Conservation (phyloP, 2,329 filamentous ascomycete genomes). For the Lasiodiplodia gonubiensis region DNA sequence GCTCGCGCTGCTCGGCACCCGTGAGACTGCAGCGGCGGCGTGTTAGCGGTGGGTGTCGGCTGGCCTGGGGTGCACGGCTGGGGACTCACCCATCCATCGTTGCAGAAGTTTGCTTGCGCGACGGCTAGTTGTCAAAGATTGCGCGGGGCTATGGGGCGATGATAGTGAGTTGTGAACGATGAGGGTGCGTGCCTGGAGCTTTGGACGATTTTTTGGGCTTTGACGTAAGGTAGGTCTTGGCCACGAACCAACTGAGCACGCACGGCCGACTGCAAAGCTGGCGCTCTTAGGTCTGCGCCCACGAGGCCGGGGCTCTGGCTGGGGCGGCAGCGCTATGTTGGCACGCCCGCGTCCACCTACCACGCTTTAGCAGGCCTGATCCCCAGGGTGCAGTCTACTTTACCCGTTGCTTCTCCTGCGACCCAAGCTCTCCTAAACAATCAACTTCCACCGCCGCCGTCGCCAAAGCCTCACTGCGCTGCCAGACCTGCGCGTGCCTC, state of each 20-base stretch:
- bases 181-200: constrained; percentile 21
- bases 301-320: constrained; percentile 21
- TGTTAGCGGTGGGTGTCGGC: constrained; percentile 22
- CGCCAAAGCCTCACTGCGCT: constrained; percentile 8
- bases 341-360: constrained; percentile 15
- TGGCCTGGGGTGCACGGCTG: background rate
- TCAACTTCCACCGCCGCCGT: background rate
- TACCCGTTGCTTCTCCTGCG: constrained; percentile 24
- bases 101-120: constrained; percentile 9
- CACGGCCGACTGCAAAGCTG: constrained; percentile 5
- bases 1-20: constrained; percentile 83
- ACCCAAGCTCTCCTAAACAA: constrained; percentile 23
- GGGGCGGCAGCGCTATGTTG: constrained; percentile 18
- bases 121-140: constrained; percentile 15
- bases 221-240: constrained; percentile 25
- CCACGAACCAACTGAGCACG: constrained; percentile 21
- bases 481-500: constrained; percentile 19
- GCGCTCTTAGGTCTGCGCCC: too few species aligned
- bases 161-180: constrained; percentile 1
- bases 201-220: constrained; percentile 24
- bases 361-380: constrained; percentile 21
- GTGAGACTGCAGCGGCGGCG: constrained; percentile 63
- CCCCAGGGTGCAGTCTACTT: constrained; percentile 25
- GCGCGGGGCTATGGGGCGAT: constrained; percentile 16
- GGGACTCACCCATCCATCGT: constrained; percentile 35